A percentile compares a stretch with the other conserved stretches of the same genome.
These are phyloP conservation scores for Vitis amurensis DNA, from an alignment of 164 flowering plant species.

Conservation along the genomic window DNA sequence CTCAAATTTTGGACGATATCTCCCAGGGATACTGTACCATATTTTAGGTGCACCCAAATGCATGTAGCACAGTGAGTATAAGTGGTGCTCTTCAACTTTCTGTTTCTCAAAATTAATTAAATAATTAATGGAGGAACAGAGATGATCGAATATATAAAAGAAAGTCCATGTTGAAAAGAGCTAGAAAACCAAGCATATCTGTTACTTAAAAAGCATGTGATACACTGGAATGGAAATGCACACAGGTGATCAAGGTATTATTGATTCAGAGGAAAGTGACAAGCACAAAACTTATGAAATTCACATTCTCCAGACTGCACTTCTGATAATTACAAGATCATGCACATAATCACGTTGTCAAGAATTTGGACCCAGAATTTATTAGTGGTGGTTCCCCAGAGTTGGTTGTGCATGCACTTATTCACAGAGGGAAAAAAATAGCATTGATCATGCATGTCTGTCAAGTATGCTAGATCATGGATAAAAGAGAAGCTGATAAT, in stretches of 20 bases:
- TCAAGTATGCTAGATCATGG: no score
- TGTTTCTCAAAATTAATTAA: slow-evolving; percentile 22
- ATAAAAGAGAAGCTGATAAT: no score
- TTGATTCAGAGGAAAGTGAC: not conserved
- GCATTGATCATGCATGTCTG: no score
- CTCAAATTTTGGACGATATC: slow-evolving; percentile 30
- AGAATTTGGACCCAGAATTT: no score
- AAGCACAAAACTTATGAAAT: no score
- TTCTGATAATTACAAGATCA: no score
- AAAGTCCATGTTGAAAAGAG: not conserved
- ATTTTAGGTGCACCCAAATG: slow-evolving; percentile 58
- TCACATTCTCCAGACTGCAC: no score
- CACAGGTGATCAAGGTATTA: not conserved
- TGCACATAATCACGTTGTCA: no score
- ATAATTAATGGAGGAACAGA: not conserved
- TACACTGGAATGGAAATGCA: not conserved
- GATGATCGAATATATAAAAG: not conserved
- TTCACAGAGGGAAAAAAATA: no score
- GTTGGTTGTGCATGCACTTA: no score
- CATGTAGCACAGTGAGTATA: slow-evolving; percentile 46
- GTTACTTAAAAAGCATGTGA: not conserved
- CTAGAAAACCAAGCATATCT: not conserved
- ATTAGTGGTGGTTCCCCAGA: no score
- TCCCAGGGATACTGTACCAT: slow-evolving; percentile 50
- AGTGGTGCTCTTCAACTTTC: slow-evolving; percentile 54